Base-by-base conservation (phyloP, 768 basidiomycete genomes). In the Phlebiopsis flavidoalba region DNA sequence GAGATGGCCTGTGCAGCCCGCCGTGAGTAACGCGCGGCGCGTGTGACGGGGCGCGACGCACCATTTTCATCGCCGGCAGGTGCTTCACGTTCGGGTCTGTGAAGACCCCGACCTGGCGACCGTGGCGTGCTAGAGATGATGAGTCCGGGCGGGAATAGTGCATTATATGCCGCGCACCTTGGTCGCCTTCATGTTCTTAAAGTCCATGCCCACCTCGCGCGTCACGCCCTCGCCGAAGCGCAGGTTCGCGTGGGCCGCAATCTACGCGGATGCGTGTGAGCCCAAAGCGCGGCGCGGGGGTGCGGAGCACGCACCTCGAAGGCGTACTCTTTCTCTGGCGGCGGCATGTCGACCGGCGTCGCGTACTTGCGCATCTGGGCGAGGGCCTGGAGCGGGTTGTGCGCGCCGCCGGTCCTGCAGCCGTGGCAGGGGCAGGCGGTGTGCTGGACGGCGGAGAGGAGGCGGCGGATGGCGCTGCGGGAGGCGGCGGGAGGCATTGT, bases 221-320 rank as follows among this genome's bases (percentile, higher is more conserved):
- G 93, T 95, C 37, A 93, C 94, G 33, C 93, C 93, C 63, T 93
- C 88, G 1, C 93, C 93, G 68, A 95, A 96, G 53, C 93, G 79
- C 62, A 96, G 74, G 72, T 95, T 93, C 46, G 89, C 86, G 5
- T n/a, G n/a, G n/a, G 94, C 93, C 12, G 93, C 88, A 48, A 94
- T 85, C 90, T 92, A 43, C 26, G 10, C 40, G 60, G 22, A 8
- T 24, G 11, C n/a, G n/a, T 4, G 35, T 35, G 14, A 50, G 12
- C 31, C 2, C 3, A 26, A 21, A 15, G 54, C 54, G 3, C n/a
- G 21, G 21, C 14, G 11, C 35, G 40, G n/a, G 2, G 19, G 33
- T 21, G 19, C 8, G 33, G n/a, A n/a, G 19, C 1, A 62, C 74
- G 63, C 68, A 83, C 89, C 82, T 96, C 94, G 69, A 95, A 96